A percentile compares a stretch with the other conserved stretches of the same genome.
Conservation (phyloP, 108 stramenopile species). For the Cyclotella baltica region DNA sequence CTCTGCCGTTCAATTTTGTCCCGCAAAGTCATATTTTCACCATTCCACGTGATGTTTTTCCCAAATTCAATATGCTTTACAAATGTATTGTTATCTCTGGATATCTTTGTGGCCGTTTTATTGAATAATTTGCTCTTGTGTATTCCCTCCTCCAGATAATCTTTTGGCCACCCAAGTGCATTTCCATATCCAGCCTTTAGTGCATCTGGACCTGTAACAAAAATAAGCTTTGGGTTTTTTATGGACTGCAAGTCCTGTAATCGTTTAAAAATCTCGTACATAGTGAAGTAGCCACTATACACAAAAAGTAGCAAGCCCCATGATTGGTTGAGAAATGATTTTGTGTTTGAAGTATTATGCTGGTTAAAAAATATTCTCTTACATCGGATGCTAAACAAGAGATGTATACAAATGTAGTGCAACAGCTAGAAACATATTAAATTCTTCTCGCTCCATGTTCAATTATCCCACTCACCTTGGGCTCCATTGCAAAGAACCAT, state of each 20-base stretch:
- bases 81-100: neutral
- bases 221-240: conserved; percentile 39
- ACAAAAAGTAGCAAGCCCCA: too few species aligned
- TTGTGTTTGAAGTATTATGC: too few species aligned
- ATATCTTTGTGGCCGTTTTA: conserved; percentile 16
- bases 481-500: conserved; percentile 56
- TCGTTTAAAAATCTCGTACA: conserved; percentile 45
- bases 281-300: conserved; percentile 34
- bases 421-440: too few species aligned
- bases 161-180: conserved; percentile 4
- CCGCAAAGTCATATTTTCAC: conserved; percentile 26
- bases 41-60: conserved; percentile 21
- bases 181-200: conserved; percentile 40
- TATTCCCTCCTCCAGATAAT: conserved; percentile 16
- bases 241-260: conserved; percentile 34
- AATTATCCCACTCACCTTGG: neutral
- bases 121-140: conserved; percentile 14
- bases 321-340: too few species aligned
- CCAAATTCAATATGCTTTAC: neutral
- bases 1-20: conserved; percentile 27
- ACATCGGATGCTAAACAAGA: neutral
- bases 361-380: too few species aligned
- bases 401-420: neutral
- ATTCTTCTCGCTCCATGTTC: neutral
- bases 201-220: conserved; percentile 54